These are phyloP conservation scores for Crithidia fasciculata DNA, from an alignment of 208 protist genomes.

Conservation along the genomic window DNA sequence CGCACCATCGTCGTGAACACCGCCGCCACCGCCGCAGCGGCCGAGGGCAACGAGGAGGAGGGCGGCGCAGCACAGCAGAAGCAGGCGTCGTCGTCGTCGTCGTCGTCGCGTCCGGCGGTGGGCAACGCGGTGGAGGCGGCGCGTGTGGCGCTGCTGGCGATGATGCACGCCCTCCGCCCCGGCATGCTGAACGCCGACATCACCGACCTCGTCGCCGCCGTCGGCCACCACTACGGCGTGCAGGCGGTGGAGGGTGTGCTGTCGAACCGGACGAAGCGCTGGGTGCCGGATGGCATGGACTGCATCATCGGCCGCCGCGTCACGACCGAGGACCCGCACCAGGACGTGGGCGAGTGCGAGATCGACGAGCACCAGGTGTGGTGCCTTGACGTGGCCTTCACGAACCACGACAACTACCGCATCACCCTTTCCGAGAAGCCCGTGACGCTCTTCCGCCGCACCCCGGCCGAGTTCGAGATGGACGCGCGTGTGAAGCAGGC, in stretches of 20 bases:
- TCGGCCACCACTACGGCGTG: constrained; percentile 91
- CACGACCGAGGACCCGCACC: constrained; percentile 67
- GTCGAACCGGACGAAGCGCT: constrained; percentile 97
- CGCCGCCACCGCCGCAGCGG: constrained; percentile 3
- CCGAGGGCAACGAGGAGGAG: constrained; percentile 15
- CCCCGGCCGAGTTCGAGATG: constrained; percentile 55
- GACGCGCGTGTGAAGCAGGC: constrained; percentile 71
- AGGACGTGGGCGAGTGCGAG: constrained; percentile 92
- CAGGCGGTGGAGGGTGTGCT: constrained; percentile 96
- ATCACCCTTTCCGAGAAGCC: constrained; percentile 47
- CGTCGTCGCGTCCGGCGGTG: constrained; percentile 25
- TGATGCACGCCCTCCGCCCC: constrained; percentile 78
- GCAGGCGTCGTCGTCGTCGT: background rate
- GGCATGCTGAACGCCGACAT: constrained; percentile 90
- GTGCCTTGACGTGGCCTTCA: constrained; percentile 91
- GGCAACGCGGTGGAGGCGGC: constrained; percentile 96
- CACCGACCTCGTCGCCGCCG: constrained; percentile 92
- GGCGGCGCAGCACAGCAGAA: background rate
- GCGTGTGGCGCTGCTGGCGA: constrained; percentile 91
- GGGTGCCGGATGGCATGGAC: constrained; percentile 97
- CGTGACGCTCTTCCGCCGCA: constrained; percentile 73
- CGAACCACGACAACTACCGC: constrained; percentile 60
- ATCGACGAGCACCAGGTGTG: constrained; percentile 81
- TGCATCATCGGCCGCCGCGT: constrained; percentile 93
- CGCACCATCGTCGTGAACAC: constrained; percentile 91